Evolutionary conservation across 2,329 filamentous ascomycete species (phyloP).

Genomic region (Neonectria magnoliae): DNA sequence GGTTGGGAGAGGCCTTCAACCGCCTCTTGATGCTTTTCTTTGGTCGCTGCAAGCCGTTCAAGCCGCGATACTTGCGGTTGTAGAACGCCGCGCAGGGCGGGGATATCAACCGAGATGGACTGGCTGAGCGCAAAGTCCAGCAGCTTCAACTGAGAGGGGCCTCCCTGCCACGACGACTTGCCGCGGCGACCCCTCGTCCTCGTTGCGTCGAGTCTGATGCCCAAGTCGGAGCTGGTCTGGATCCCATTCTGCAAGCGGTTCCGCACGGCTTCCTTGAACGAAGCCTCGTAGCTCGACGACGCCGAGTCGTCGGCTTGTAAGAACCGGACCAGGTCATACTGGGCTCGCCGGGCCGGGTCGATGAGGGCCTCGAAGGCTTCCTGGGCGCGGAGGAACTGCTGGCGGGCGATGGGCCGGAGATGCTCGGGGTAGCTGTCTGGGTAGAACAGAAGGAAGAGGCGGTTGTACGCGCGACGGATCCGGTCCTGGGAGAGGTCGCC

Average conservation of each 20-base stretch:
- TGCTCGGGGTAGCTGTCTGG: constrained; percentile 54
- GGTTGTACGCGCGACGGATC: constrained; percentile 56
- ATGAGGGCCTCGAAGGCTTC: constrained; percentile 60
- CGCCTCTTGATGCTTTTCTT: constrained; percentile 19
- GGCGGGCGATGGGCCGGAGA: constrained; percentile 50
- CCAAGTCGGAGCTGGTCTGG: constrained; percentile 50
- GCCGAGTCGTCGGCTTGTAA: constrained; percentile 36
- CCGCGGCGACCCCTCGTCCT: constrained; percentile 7
- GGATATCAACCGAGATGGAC: constrained; percentile 49
- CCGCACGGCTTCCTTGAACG: constrained; percentile 35
- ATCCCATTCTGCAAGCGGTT: constrained; percentile 35
- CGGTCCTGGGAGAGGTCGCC: constrained; percentile 42
- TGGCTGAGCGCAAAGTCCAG: constrained; percentile 55
- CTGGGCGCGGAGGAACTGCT: constrained; percentile 54
- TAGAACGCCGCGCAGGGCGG: constrained; percentile 43
- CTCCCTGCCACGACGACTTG: constrained; percentile 13
- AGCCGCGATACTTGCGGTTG: constrained; percentile 40
- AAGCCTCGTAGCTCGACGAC: constrained; percentile 29
- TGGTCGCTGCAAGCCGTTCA: constrained; percentile 32
- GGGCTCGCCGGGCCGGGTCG: constrained; percentile 52
- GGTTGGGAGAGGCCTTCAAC: constrained; percentile 22
- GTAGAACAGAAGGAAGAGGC: constrained; percentile 57
- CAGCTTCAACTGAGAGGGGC: constrained; percentile 34
- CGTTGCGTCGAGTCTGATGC: constrained; percentile 50
- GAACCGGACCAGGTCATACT: constrained; percentile 52